Evolutionary conservation across 495 filamentous ascomycete genomes (phyloP), one percentile per base, ranked within the genome.

Genomic region (Aspergillus nidulans): DNA sequence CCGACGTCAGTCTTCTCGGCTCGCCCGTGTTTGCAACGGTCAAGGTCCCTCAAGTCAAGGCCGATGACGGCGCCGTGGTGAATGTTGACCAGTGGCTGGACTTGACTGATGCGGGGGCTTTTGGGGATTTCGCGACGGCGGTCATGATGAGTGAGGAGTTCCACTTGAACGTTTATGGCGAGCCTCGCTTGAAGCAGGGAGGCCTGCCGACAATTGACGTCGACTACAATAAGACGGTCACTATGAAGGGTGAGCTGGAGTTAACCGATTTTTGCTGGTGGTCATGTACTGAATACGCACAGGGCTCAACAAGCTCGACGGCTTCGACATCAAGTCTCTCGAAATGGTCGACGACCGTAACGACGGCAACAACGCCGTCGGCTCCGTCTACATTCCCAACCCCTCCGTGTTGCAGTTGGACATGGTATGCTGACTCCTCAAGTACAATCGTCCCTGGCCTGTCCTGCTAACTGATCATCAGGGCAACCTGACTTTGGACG

Each of bases 371-470:
- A 90, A 91, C 70, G 80, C 89, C 74, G 71, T 77, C 28, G 88
- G 82, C 59, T 78, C 70, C 4, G 78, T 82, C 32, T 72, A 62
- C 49, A 87, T 92, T 34, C 88, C 88, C 53, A 92, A 92, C 63
- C 81, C 79, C 5, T 84, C 87, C 3, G 67, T 83, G 48, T 72
- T 89, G 67, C 81, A 81, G 6, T 70, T 92, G 43, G 66, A 74
- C 18, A 76, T 90, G 67, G 85, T 87, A 75, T 58, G 57, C n/a
- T n/a, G 9, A 6, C 2, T 12, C 9, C 30, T 13, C 9, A 12
- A 38, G 47, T 18, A 1, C 6, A 16, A 0, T 19, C 5, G 45
- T 15, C 30, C 15, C 43, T 21, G 39, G 19, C 43, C 20, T 39
- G 28, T 49, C 28, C n/a, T 47, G 39, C 44, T 40, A 19, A 25